These are phyloP conservation scores for Leptographium galeiforme DNA, from an alignment of 2,329 filamentous ascomycete species.

Conservation along the genomic window DNA sequence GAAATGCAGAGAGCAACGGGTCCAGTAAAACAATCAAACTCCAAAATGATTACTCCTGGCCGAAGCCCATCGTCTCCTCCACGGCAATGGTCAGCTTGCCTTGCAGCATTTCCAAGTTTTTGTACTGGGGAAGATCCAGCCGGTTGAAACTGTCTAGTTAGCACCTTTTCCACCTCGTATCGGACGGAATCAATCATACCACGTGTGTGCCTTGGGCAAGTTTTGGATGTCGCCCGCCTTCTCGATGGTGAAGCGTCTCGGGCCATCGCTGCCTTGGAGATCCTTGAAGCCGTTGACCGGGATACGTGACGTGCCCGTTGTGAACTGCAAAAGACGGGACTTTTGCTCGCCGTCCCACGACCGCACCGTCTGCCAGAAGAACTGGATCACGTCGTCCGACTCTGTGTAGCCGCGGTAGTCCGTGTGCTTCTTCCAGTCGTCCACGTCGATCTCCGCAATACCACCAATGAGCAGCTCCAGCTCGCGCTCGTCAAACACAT, in stretches of 20 bases:
- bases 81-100: conserved; percentile 92
- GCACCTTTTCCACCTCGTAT: conserved; percentile 2
- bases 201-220: conserved; percentile 93
- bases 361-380: conserved; percentile 97
- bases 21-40: background rate
- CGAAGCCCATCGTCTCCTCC: conserved; percentile 97
- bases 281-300: conserved; percentile 99
- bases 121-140: conserved; percentile 87
- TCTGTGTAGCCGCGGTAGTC: conserved; percentile 98
- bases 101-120: conserved; percentile 71
- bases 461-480: conserved; percentile 92
- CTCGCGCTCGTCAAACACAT: conserved; percentile 97
- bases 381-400: conserved; percentile 90
- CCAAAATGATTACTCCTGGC: conserved; percentile 62
- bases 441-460: conserved; percentile 99
- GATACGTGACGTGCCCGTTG: conserved; percentile 92
- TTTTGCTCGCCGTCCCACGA: conserved; percentile 98
- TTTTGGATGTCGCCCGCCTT: conserved; percentile 87
- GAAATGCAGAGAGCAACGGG: background rate
- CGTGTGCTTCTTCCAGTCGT: conserved; percentile 99
- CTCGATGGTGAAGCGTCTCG: conserved; percentile 91
- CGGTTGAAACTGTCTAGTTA: conserved; percentile 70
- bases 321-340: conserved; percentile 88
- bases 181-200: conserved; percentile 43
- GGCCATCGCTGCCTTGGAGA: conserved; percentile 90